Evolutionary conservation across 169 alveolate genomes (phyloP).

Genomic region (Cryptosporidium ubiquitum): DNA sequence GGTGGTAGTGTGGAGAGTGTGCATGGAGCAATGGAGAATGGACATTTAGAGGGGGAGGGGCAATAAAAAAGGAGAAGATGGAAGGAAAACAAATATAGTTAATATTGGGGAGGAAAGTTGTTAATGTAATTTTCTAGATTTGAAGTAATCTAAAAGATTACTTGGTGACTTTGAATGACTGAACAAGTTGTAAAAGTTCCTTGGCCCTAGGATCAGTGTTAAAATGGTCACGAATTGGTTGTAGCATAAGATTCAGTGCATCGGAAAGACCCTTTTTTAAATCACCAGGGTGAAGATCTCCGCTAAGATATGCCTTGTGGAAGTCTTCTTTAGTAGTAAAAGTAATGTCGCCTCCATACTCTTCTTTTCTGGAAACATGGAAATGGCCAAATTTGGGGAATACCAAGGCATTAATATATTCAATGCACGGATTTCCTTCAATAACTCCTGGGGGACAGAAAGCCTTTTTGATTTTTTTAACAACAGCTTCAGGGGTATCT

Average conservation of each 20-base stretch:
- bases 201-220: slow-evolving; percentile 89
- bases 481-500: slow-evolving; percentile 89
- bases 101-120: neutral
- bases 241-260: slow-evolving; percentile 90
- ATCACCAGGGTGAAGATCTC: slow-evolving; percentile 95
- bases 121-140: neutral
- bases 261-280: slow-evolving; percentile 91
- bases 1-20: neutral
- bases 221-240: slow-evolving; percentile 97
- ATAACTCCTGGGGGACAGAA: slow-evolving; percentile 92
- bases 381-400: slow-evolving; percentile 82
- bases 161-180: slow-evolving; percentile 82
- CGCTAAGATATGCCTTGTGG: slow-evolving; percentile 88
- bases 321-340: slow-evolving; percentile 88
- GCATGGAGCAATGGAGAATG: too few species aligned
- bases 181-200: slow-evolving; percentile 86
- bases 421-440: slow-evolving; percentile 95
- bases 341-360: slow-evolving; percentile 83
- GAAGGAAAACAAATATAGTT: too few species aligned
- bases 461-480: slow-evolving; percentile 94
- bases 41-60: too few species aligned
- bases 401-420: slow-evolving; percentile 88
- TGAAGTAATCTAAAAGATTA: neutral
- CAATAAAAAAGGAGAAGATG: neutral
- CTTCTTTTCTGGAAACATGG: slow-evolving; percentile 58